Conservation (phyloP, 1,284 basidiomycete genomes). For the Calocybe gambosa region DNA sequence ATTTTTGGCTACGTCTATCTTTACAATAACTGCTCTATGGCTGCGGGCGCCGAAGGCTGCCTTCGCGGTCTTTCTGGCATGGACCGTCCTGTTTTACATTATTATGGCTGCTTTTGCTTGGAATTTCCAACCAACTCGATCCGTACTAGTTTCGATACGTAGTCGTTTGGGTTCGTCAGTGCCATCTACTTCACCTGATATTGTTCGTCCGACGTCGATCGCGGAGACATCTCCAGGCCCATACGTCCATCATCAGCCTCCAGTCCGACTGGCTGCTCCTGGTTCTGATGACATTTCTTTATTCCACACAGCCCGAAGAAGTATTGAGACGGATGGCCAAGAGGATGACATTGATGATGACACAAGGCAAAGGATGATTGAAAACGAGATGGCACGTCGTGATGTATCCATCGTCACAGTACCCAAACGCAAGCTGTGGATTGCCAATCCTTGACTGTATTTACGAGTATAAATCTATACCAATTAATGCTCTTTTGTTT, state of each 20-base stretch:
- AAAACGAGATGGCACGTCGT: constrained; percentile 71
- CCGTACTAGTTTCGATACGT: constrained; percentile 49
- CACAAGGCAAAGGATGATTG: constrained; percentile 62
- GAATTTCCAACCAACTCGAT: constrained; percentile 48
- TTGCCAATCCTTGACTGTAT: constrained; percentile 52
- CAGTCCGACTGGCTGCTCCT: constrained; percentile 37
- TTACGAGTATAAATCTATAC: constrained; percentile 6
- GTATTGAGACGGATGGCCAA: constrained; percentile 48
- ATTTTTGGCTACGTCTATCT: constrained; percentile 50
- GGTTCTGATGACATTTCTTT: constrained; percentile 40
- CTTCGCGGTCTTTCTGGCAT: constrained; percentile 63
- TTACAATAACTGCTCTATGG: constrained; percentile 58
- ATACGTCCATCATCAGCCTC: constrained; percentile 59
- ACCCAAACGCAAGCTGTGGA: constrained; percentile 65
- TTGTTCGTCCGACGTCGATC: constrained; percentile 36
- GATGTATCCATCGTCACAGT: constrained; percentile 78
- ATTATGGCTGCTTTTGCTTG: constrained; percentile 49
- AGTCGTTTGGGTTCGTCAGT: constrained; percentile 36
- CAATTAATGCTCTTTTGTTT: constrained; percentile 1
- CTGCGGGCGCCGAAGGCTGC: constrained; percentile 41
- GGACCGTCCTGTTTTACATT: constrained; percentile 53
- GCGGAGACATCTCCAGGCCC: constrained; percentile 47
- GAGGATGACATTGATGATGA: constrained; percentile 71
- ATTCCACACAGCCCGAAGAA: constrained; percentile 33
- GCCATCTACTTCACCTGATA: constrained; percentile 19